These are phyloP conservation scores for Neonectria coccinea DNA, from an alignment of 2,329 filamentous ascomycete genomes.

Conservation along the genomic window DNA sequence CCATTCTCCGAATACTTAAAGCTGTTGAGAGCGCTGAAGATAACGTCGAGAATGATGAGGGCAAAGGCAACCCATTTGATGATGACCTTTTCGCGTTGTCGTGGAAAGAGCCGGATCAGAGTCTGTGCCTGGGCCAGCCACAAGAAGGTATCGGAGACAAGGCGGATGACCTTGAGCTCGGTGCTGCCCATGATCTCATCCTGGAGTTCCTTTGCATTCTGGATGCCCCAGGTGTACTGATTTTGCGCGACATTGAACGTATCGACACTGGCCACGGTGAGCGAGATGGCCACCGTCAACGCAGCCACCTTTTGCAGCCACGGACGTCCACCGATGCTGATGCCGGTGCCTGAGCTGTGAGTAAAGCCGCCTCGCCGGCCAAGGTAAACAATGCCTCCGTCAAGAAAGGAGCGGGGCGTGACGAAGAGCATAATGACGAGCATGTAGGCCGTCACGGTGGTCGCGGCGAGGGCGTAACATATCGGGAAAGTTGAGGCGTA, in stretches of 20 bases:
- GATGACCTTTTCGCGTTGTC: conserved; percentile 96
- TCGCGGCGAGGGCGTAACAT: conserved; percentile 90
- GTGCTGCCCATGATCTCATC: conserved; percentile 83
- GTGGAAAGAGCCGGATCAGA: conserved; percentile 92
- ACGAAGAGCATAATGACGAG: conserved; percentile 94
- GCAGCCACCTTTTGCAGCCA: conserved; percentile 91
- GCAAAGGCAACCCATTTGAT: conserved; percentile 99
- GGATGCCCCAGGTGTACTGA: conserved; percentile 83
- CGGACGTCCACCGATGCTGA: conserved; percentile 89
- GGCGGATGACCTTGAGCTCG: conserved; percentile 88
- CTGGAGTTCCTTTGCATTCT: conserved; percentile 82
- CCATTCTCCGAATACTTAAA: conserved; percentile 71
- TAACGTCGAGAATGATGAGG: conserved; percentile 88
- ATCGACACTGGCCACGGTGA: conserved; percentile 93
- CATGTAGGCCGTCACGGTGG: conserved; percentile 91
- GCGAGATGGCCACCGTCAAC: conserved; percentile 80
- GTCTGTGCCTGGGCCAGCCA: conserved; percentile 99
- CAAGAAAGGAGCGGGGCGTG: conserved; percentile 92
- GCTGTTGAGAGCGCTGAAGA: conserved; percentile 92
- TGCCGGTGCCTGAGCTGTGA: conserved; percentile 79
- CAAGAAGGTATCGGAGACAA: conserved; percentile 95
- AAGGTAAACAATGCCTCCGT: conserved; percentile 85
- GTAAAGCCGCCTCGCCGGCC: conserved; percentile 88
- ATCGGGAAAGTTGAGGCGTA: conserved; percentile 94
- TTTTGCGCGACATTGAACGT: conserved; percentile 86